Conservation (phyloP, 805 yeast species). For the Tetrapisispora fleetii region DNA sequence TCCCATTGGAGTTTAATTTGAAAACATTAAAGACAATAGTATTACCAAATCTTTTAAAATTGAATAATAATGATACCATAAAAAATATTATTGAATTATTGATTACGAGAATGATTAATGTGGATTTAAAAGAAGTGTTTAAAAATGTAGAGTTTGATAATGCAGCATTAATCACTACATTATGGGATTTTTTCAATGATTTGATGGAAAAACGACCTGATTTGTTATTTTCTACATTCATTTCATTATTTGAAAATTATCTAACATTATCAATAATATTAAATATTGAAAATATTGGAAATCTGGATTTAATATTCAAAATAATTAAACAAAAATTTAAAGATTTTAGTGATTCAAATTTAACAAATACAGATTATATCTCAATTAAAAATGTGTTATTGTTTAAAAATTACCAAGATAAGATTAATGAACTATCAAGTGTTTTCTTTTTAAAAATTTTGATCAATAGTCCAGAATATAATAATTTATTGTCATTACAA, state of each 20-base stretch:
- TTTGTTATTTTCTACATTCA: conserved; percentile 55
- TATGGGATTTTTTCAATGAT: conserved; percentile 55
- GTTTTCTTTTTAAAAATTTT: conserved; percentile 14
- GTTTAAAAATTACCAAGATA: neutral
- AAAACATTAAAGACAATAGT: conserved; percentile 60
- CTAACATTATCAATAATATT: conserved; percentile 54
- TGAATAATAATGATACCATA: conserved; percentile 63
- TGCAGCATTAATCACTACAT: conserved; percentile 44
- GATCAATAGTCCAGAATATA: conserved; percentile 17
- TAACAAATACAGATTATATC: conserved; percentile 6
- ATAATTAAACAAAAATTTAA: conserved; percentile 38
- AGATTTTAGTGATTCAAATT: conserved; percentile 22
- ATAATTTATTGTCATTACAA: conserved; percentile 15
- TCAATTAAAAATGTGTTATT: conserved; percentile 1
- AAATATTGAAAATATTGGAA: conserved; percentile 49
- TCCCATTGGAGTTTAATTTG: conserved; percentile 87
- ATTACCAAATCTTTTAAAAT: conserved; percentile 44
- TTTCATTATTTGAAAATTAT: conserved; percentile 55
- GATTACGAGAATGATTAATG: conserved; percentile 49
- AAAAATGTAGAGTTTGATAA: neutral
- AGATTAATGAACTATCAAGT: neutral
- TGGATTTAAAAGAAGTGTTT: neutral
- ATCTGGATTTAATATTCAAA: conserved; percentile 52
- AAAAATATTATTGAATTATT: conserved; percentile 58
- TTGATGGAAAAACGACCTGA: conserved; percentile 52